Conservation (phyloP, 164 flowering plant species). For the Umbellularia californica region DNA sequence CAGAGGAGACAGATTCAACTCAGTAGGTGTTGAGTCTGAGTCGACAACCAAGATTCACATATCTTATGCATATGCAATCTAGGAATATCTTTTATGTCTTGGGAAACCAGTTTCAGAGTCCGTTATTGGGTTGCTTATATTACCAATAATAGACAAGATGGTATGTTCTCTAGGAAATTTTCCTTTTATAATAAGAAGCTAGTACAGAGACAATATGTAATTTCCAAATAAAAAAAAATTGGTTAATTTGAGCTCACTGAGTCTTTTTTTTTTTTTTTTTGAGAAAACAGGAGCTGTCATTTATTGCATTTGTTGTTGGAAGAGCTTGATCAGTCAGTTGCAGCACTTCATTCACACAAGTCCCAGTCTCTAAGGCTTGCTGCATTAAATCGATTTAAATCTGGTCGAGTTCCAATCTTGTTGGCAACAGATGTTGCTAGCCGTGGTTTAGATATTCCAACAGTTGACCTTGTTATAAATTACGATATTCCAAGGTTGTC, state of each 20-base stretch:
- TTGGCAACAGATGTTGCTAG: constrained; percentile 95
- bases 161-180: background rate
- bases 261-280: constrained; percentile 2
- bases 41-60: background rate
- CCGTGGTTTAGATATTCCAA: constrained; percentile 96
- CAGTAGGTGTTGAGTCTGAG: too few species aligned
- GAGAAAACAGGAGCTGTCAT: constrained; percentile 65
- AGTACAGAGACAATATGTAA: too few species aligned
- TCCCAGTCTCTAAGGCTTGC: constrained; percentile 80
- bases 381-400: constrained; percentile 77
- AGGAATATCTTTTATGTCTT: background rate
- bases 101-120: background rate
- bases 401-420: constrained; percentile 70
- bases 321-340: constrained; percentile 64
- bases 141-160: background rate
- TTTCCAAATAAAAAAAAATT: background rate
- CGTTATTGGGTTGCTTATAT: background rate
- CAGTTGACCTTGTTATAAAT: constrained; percentile 92
- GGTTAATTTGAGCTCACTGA: background rate
- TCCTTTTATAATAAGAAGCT: background rate
- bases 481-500: constrained; percentile 87
- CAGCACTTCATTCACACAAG: constrained; percentile 71
- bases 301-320: constrained; percentile 67
- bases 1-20: too few species aligned
- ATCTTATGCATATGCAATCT: background rate